Base-by-base conservation (phyloP, 2,329 filamentous ascomycete genomes). In the Ophiocordyceps robertsii region DNA sequence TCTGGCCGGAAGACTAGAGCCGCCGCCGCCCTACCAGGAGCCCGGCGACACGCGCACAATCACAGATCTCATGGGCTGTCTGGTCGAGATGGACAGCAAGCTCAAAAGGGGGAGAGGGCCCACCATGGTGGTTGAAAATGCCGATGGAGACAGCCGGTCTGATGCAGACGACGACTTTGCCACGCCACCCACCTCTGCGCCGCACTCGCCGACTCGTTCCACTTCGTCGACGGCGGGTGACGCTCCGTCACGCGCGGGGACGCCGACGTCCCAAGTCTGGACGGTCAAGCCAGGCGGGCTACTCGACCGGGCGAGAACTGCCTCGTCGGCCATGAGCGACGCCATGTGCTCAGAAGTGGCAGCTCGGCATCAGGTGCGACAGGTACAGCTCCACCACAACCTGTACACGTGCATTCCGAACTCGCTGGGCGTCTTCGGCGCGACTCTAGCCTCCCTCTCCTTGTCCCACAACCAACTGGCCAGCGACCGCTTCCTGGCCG, bases 301-400 rank as follows among this genome's bases (percentile, higher is more conserved):
- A 10, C 67, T 89, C 17, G 84, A 89, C 54, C 71, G 81, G 41
- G 84, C 83, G 2, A 75, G 75, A 37, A 81, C 81, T 0, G 69
- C 80, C 44, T 77, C 73, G 3, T 71, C 75, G 7, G 73, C 73
- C 6, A 63, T 82, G 21, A 71, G 79, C 43, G 70, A 75, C 0
- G 69, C 75, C 2, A 64, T 72, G 16, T 75, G 64, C 56, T 79
- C 71, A 43, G 72, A 64, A 55, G 62, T 76, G 24, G 73, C 75
- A 1, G 64, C 66, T 4, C 68, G 54, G 46, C 75, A 70, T 55
- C 70, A 57, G 36, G 67, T 72, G 44, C 69, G 58, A 33, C 69
- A 76, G 37, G 60, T 92, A 1, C 77, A 82, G 46, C 68, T 95
- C 33, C 80, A 89, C 43, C 80, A 85, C 55, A 96, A 95, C 57